These are phyloP conservation scores for Talinum fruticosum DNA, from an alignment of 148 eudicot genomes.

Conservation along the genomic window DNA sequence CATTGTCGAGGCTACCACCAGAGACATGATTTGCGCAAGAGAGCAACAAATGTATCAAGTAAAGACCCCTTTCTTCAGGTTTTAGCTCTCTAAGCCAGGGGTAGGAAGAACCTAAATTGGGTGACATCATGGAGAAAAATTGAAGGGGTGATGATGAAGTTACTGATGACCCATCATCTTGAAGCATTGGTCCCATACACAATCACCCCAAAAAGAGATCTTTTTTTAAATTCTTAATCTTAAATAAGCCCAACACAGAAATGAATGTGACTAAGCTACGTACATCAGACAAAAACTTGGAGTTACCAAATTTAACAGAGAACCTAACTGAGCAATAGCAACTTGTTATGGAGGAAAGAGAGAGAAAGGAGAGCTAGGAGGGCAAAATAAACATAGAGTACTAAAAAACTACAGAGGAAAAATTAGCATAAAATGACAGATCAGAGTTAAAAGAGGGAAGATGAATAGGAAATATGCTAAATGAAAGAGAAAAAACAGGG, in stretches of 20 bases:
- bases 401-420: background rate
- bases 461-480: background rate
- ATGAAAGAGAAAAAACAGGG: conserved; percentile 24
- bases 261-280: background rate
- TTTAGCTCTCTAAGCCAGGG: conserved; percentile 86
- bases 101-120: conserved; percentile 54
- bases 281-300: background rate
- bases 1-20: conserved; percentile 62
- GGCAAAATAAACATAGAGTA: background rate
- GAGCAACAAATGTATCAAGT: conserved; percentile 76
- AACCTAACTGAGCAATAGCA: background rate
- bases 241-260: background rate
- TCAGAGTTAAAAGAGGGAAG: background rate
- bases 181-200: conserved; percentile 59
- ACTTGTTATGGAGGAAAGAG: background rate
- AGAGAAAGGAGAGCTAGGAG: background rate
- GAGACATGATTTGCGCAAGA: conserved; percentile 91
- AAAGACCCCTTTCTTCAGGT: conserved; percentile 88
- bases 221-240: background rate
- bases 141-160: conserved; percentile 79
- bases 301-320: background rate
- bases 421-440: background rate
- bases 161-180: conserved; percentile 82
- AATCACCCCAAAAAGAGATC: conserved; percentile 6
- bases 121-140: conserved; percentile 59